Evolutionary conservation across 176 grass and related monocot species (phyloP), one percentile per base, ranked within the genome.

Genomic region (Alopecurus myosuroides): DNA sequence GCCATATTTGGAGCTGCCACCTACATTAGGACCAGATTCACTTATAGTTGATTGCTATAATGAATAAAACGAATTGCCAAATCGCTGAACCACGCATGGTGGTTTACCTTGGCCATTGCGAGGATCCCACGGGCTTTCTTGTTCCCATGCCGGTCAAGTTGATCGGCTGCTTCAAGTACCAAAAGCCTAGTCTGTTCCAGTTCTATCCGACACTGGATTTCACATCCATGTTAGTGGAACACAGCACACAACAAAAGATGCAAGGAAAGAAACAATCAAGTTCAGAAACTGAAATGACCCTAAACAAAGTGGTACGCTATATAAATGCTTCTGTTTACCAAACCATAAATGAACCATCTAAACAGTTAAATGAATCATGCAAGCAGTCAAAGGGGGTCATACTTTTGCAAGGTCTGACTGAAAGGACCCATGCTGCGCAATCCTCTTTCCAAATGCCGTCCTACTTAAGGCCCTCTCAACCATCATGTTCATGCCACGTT

Each of bases 1-100:
- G 97, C 89, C 93, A 98, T 96, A 63, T 92, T 98, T 77, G 97
- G 93, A 73, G 97, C 91, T n/a, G 97, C 91, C 17, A 98, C 97
- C 93, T 98, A 69, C 68, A 83, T 28, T 15, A 77, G 57, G 23
- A 14, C 36, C 12, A 57, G 5, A 48, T 28, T 77, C 33, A 34
- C 14, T 88, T 1, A 23, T 13, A 22, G 46, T 17, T 53, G 28
- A 19, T 25, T 62, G 10, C 26, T 62, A 36, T 0, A 5, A 6
- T 12, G 0, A 29, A 42, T 45, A 19, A 6, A 74, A 50, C 0
- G 31, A 40, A 9, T 14, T 46, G n/a, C 35, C 52, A 30, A 42
- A 37, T 29, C 31, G 4, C n/a, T 60, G 23, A 20, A 26, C 30
- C 40, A n/a, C n/a, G n/a, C n/a, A 30, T 68, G 48, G 8, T 79